These are phyloP conservation scores for Handroanthus guayacan DNA, from an alignment of 257 asterid genomes.

Conservation along the genomic window DNA sequence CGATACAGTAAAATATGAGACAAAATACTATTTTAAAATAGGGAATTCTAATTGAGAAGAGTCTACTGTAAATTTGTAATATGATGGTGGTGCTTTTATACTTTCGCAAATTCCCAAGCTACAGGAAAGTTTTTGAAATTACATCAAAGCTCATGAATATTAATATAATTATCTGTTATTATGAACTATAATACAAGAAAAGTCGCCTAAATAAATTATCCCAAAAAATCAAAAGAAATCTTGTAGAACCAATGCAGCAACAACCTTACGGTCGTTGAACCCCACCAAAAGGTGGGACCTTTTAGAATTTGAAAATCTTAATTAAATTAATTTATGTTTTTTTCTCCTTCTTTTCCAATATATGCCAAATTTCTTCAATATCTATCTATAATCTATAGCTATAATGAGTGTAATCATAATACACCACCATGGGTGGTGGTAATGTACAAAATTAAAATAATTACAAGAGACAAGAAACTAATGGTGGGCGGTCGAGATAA, in stretches of 20 bases:
- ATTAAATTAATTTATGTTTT: background rate
- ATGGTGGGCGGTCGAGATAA: constrained; percentile 47
- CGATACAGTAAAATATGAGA: too few relatives aligned
- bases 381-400: constrained; percentile 30
- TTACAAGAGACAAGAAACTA: constrained; percentile 52
- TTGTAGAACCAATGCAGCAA: background rate
- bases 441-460: constrained; percentile 52
- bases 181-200: too few relatives aligned
- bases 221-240: background rate
- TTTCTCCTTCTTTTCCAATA: background rate
- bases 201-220: background rate
- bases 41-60: too few relatives aligned
- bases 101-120: too few relatives aligned
- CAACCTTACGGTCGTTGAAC: background rate
- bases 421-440: constrained; percentile 55
- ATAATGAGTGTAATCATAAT: constrained; percentile 40
- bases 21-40: too few relatives aligned
- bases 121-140: too few relatives aligned
- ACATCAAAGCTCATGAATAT: too few relatives aligned
- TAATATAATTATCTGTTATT: background rate
- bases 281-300: constrained; percentile 18
- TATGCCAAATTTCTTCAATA: constrained; percentile 16
- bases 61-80: too few relatives aligned
- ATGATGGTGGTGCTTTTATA: too few relatives aligned
- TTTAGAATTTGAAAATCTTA: constrained; percentile 11